phyloP scores from a whole-genome alignment of 306 rosid species.

The Prunus padus region DNA sequence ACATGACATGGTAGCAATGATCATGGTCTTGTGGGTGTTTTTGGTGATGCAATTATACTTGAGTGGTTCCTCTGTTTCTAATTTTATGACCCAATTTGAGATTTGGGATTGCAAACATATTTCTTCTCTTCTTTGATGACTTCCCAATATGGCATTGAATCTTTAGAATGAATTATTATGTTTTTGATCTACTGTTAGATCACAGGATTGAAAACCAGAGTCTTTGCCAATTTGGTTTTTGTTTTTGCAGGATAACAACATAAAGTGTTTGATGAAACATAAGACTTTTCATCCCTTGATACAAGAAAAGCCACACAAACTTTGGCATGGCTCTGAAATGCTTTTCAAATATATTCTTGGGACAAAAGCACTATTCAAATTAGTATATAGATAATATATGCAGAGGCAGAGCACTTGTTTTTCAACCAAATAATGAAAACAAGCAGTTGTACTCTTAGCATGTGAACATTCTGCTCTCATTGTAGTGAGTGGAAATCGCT shows the following conservation, averaged over 20 bases:
- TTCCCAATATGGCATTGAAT: background rate
- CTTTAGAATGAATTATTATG: background rate
- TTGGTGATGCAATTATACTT: background rate
- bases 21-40: background rate
- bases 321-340: background rate
- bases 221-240: too few species aligned
- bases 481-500: slow-evolving; percentile 15
- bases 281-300: too few species aligned
- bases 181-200: background rate
- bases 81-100: background rate
- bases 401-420: slow-evolving; percentile 5
- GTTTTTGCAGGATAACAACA: too few species aligned
- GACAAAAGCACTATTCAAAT: background rate
- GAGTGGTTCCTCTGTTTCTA: background rate
- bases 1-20: background rate
- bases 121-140: background rate
- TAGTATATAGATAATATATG: background rate
- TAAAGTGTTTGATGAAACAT: too few species aligned
- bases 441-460: slow-evolving; percentile 8
- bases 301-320: background rate
- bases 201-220: background rate
- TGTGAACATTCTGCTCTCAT: slow-evolving; percentile 18
- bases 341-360: background rate
- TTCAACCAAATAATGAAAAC: slow-evolving; percentile 18
- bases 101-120: background rate